Base-by-base conservation (phyloP, 2,329 filamentous ascomycete genomes). In the Curvularia lunata region DNA sequence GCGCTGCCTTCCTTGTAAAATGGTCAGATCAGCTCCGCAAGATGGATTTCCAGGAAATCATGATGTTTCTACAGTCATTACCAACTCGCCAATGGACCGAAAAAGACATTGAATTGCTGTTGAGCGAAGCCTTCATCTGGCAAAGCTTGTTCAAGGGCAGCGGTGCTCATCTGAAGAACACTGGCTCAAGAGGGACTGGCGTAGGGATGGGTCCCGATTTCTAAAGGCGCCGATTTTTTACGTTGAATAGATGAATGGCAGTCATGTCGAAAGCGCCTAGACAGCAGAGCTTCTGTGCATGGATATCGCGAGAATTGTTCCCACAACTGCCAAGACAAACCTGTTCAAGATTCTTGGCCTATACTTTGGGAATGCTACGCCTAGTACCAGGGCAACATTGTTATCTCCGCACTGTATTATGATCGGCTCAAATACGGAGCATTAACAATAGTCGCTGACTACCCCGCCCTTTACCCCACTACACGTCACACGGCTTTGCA, bases 61-160 rank as follows among this genome's bases (percentile, higher is more conserved):
- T 99, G 93, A 99, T 99, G 94, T 99, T 99, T 74, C 81, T 99
- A 53, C 95, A 99, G 79, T 91, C 92, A 43, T 81, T 99, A 56
- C 95, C 96, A 3, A 99, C 96, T 6, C 89, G 90, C 67, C 86
- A 89, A 53, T 99, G 95, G 95, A 97, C 92, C 1, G 95, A 97
- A 75, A 98, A 98, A 80, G 95, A 99, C 73, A 96, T 99, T 69
- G 95, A 98, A 77, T 84, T 99, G 57, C 82, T 99, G 53, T 83
- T 99, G 42, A 97, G 92, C 73, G 95, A 99, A 80, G 95, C 95
- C 3, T 99, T 95, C 71, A 97, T 99, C 64, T 99, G 95, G 96
- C 93, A 99, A 80, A 97, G 91, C 73, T 82, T 99, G 43, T 99
- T 97, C 80, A 92, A 96, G 71, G 94, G 94, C 48, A 97, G 92